Base-by-base conservation (phyloP, 1,284 basidiomycete species). In the Tranzscheliella williamsii region DNA sequence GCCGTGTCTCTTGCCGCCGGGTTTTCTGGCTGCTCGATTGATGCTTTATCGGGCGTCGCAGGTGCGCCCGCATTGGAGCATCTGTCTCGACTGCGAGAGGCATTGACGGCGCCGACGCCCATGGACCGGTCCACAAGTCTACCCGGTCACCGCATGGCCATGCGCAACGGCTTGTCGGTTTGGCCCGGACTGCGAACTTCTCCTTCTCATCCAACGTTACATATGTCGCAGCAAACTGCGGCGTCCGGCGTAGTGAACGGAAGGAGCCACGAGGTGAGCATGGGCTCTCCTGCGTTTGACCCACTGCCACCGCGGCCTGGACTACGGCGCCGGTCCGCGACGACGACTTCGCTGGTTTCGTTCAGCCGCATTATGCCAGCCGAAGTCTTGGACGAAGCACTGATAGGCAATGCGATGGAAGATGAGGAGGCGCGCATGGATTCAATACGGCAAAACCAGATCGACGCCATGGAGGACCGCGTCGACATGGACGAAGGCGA, bases 381-480 rank as follows among this genome's bases (percentile, higher is more conserved):
- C 23, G 52, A 56, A 26, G 60, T 67, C 34, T 26, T 67, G 22
- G 64, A 67, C 26, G 66, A 62, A 24, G 62, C 61, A 6, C 41
- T 68, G 3, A 43, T 64, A n/a, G 42, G 45, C 3, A 49, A 53
- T 29, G 44, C 42, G 17, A 39, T 54, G 16, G 64, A 67, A n/a
- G 64, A 63, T 24, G 58, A 67, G 20, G 64, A 67, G 26, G 57
- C 52, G 20, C 52, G 53, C 4, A 42, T 46, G 32, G 57, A 57
- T n/a, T n/a, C n/a, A n/a, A n/a, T n/a, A n/a, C n/a, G n/a, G n/a
- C n/a, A n/a, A n/a, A n/a, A n/a, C 20, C 38, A 17, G 5, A 20
- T 47, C 36, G 47, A 44, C 26, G 44, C 34, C n/a, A n/a, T n/a
- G 2, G 53, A 40, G 8, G 37, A 55, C 24, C 43, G 26, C 4